Conservation (phyloP, 2,329 filamentous ascomycete species). For the Phoma sp. region DNA sequence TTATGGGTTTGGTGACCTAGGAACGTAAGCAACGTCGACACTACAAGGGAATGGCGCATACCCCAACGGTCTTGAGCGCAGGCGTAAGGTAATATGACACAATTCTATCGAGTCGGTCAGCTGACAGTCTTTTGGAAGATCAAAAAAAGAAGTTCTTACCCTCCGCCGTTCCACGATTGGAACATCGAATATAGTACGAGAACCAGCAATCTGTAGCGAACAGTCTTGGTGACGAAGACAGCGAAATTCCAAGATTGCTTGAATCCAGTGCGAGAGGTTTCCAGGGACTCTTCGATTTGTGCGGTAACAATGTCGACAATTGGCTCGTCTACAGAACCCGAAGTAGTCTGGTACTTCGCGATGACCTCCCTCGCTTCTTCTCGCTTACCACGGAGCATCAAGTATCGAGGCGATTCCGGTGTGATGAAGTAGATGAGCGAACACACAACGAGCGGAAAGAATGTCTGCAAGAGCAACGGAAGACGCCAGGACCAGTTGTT, state of each 20-base stretch:
- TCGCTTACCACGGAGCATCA: slow-evolving; percentile 22
- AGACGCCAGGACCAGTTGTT: slow-evolving; percentile 23
- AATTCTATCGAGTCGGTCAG: neutral
- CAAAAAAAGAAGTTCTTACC: slow-evolving; percentile 14
- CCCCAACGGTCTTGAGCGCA: slow-evolving; percentile 52
- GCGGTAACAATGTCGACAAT: slow-evolving; percentile 52
- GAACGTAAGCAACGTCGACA: neutral
- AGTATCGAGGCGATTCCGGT: slow-evolving; percentile 52
- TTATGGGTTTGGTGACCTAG: slow-evolving; percentile 42
- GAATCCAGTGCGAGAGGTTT: slow-evolving; percentile 48
- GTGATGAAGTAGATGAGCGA: slow-evolving; percentile 46
- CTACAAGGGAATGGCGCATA: neutral
- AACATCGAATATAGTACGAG: slow-evolving; percentile 56
- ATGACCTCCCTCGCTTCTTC: slow-evolving; percentile 25
- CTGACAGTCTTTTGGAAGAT: neutral
- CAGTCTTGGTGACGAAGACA: slow-evolving; percentile 55
- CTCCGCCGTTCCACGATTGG: slow-evolving; percentile 57
- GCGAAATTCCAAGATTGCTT: slow-evolving; percentile 55
- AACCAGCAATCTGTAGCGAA: slow-evolving; percentile 53
- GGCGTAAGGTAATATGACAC: slow-evolving; percentile 48
- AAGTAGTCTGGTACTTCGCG: slow-evolving; percentile 53
- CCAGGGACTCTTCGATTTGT: slow-evolving; percentile 56
- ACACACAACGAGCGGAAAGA: slow-evolving; percentile 53
- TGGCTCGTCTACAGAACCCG: slow-evolving; percentile 49
- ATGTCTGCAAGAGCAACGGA: slow-evolving; percentile 54